These are phyloP conservation scores for Lactarius psammicola DNA, from an alignment of 768 basidiomycete genomes.

Conservation along the genomic window DNA sequence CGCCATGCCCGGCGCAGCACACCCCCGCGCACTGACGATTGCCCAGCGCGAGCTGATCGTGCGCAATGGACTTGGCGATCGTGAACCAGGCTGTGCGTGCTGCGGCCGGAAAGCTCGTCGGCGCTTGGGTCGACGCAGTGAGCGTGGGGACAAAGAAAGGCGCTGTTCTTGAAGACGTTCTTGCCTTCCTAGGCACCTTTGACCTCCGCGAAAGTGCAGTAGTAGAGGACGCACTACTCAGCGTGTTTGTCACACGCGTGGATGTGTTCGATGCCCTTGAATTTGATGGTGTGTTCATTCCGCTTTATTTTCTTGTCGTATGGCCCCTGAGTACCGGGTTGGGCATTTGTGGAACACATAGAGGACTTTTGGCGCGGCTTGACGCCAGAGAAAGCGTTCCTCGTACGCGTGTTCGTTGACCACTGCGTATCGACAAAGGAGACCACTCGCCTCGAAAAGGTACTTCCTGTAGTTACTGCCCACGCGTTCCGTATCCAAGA, in stretches of 20 bases:
- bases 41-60: slow-evolving; percentile 76
- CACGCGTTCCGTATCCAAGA: slow-evolving; percentile 75
- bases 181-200: slow-evolving; percentile 55
- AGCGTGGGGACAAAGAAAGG: slow-evolving; percentile 40
- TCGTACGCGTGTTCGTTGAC: slow-evolving; percentile 80
- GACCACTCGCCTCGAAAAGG: slow-evolving; percentile 58
- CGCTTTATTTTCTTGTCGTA: background rate
- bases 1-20: slow-evolving; percentile 45
- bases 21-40: slow-evolving; percentile 65
- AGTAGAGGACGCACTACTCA: slow-evolving; percentile 71
- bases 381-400: slow-evolving; percentile 73
- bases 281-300: slow-evolving; percentile 57
- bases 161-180: slow-evolving; percentile 40
- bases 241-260: slow-evolving; percentile 62
- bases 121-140: slow-evolving; percentile 70
- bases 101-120: slow-evolving; percentile 71
- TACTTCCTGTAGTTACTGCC: slow-evolving; percentile 80
- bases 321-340: background rate
- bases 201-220: slow-evolving; percentile 57
- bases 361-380: slow-evolving; percentile 70
- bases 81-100: slow-evolving; percentile 69
- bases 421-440: slow-evolving; percentile 66
- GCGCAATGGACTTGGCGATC: slow-evolving; percentile 80
- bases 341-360: slow-evolving; percentile 32
- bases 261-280: slow-evolving; percentile 67